phyloP scores from a whole-genome alignment of 768 basidiomycete species.

The Phylloporus sp. region DNA sequence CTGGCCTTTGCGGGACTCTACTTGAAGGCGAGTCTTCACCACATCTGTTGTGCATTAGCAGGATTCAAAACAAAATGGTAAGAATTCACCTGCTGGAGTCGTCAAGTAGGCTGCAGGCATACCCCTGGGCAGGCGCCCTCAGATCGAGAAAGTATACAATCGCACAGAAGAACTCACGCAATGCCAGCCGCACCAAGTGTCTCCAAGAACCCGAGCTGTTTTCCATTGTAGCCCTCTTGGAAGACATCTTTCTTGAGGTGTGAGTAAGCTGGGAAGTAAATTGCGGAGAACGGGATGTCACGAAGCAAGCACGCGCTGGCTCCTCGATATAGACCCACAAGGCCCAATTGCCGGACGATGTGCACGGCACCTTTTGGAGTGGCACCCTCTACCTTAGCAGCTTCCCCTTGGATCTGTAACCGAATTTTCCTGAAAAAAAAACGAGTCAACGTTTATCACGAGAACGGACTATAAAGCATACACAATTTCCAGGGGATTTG shows the following conservation, averaged over 20 bases:
- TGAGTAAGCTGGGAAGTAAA: constrained; percentile 85
- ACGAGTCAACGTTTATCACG: neutral
- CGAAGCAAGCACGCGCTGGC: constrained; percentile 90
- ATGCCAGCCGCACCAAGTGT: constrained; percentile 78
- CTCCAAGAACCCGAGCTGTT: constrained; percentile 87
- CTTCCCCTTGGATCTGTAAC: constrained; percentile 92
- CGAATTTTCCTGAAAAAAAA: constrained; percentile 72
- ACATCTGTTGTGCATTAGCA: constrained; percentile 59
- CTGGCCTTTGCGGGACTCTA: constrained; percentile 88
- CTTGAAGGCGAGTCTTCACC: constrained; percentile 94
- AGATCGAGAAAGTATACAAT: constrained; percentile 24
- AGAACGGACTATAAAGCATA: constrained; percentile 36
- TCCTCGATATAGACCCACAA: constrained; percentile 91
- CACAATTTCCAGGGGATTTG: constrained; percentile 96
- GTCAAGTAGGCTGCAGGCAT: constrained; percentile 97
- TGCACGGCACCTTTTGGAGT: constrained; percentile 83
- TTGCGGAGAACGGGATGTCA: constrained; percentile 96
- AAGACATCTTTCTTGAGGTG: constrained; percentile 93
- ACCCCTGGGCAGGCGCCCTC: constrained; percentile 54
- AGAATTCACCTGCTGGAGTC: constrained; percentile 73
- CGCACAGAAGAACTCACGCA: constrained; percentile 51
- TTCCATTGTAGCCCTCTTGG: constrained; percentile 93
- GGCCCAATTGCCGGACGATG: constrained; percentile 88
- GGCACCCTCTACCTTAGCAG: constrained; percentile 80
- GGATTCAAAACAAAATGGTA: constrained; percentile 4